Evolutionary conservation across 1,284 basidiomycete species (phyloP).

Genomic region (Golubevia pallescens): DNA sequence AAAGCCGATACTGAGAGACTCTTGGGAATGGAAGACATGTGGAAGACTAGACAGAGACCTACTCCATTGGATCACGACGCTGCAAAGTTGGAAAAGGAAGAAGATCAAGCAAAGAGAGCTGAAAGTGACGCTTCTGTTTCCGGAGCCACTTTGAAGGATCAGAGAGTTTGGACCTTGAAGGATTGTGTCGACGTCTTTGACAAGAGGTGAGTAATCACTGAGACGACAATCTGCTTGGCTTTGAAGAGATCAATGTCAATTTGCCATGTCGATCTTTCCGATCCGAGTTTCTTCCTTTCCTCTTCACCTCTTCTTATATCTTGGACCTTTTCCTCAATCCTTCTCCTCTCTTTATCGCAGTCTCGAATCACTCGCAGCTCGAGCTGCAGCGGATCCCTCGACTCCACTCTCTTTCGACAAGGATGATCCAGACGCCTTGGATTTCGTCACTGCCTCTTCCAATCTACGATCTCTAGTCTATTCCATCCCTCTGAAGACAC

Average conservation of each 20-base stretch:
- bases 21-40: slow-evolving; percentile 96
- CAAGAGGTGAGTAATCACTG: too few species aligned
- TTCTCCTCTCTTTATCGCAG: slow-evolving; percentile 66
- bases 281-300: too few species aligned
- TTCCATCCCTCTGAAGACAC: too few species aligned
- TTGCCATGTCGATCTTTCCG: too few species aligned
- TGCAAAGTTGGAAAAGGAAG: slow-evolving; percentile 71
- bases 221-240: too few species aligned
- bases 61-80: slow-evolving; percentile 84
- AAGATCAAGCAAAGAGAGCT: slow-evolving; percentile 50
- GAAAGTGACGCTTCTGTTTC: slow-evolving; percentile 26
- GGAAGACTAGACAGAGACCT: slow-evolving; percentile 84
- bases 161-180: slow-evolving; percentile 33
- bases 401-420: slow-evolving; percentile 74
- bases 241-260: too few species aligned
- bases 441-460: too few species aligned
- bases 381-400: slow-evolving; percentile 74
- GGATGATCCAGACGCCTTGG: too few species aligned
- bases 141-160: slow-evolving; percentile 17
- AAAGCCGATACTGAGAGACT: slow-evolving; percentile 84
- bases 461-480: too few species aligned
- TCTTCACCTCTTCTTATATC: too few species aligned
- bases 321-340: too few species aligned
- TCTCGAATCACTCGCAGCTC: slow-evolving; percentile 77
- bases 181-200: neutral